These are phyloP conservation scores for Penicillium sp. DNA, from an alignment of 2,329 filamentous ascomycete species.

Conservation along the genomic window DNA sequence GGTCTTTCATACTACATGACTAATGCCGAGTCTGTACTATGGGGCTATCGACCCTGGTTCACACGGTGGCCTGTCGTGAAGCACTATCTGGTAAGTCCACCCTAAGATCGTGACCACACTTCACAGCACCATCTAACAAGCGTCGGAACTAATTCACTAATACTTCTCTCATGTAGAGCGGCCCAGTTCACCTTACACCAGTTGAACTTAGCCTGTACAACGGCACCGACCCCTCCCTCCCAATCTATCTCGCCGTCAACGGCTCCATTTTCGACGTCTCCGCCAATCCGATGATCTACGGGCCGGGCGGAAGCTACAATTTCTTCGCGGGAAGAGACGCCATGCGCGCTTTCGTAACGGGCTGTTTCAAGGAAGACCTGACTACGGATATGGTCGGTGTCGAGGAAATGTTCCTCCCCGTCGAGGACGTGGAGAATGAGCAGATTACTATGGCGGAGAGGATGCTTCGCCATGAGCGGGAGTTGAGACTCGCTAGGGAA, in stretches of 20 bases:
- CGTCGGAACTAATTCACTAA: background rate
- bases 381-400: slow-evolving; percentile 82
- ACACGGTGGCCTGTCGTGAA: slow-evolving; percentile 59
- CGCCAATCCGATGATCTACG: slow-evolving; percentile 60
- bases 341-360: slow-evolving; percentile 83
- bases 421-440: slow-evolving; percentile 58
- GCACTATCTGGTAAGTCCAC: slow-evolving; percentile 56
- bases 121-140: background rate
- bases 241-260: slow-evolving; percentile 85
- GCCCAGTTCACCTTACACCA: slow-evolving; percentile 70
- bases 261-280: slow-evolving; percentile 65
- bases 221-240: slow-evolving; percentile 69
- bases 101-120: background rate
- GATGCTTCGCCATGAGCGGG: slow-evolving; percentile 59
- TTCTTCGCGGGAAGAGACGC: slow-evolving; percentile 87
- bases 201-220: slow-evolving; percentile 71
- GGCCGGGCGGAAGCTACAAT: slow-evolving; percentile 80
- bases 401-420: slow-evolving; percentile 74
- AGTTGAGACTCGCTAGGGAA: slow-evolving; percentile 62
- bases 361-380: slow-evolving; percentile 83
- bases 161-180: slow-evolving; percentile 35
- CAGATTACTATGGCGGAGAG: slow-evolving; percentile 37
- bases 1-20: slow-evolving; percentile 75
- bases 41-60: slow-evolving; percentile 66
- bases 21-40: slow-evolving; percentile 66